phyloP scores from a whole-genome alignment of 2,329 filamentous ascomycete species.

The Annulohypoxylon truncatum region DNA sequence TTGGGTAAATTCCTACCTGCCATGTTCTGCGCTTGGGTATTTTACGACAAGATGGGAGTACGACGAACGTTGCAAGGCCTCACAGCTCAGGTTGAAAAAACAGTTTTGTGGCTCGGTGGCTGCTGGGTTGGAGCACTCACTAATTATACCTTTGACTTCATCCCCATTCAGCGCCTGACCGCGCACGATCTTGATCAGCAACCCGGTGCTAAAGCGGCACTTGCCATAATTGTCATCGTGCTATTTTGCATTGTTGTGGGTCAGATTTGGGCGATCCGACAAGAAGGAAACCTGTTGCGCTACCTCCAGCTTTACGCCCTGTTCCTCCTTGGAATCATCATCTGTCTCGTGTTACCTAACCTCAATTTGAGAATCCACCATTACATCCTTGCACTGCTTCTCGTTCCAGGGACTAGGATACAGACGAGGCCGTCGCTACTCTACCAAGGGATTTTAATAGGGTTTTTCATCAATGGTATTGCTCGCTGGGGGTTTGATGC shows the following conservation, averaged over 20 bases:
- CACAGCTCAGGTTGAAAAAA: constrained; percentile 88
- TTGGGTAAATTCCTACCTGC: constrained; percentile 87
- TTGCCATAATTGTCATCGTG: constrained; percentile 80
- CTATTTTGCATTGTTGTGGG: constrained; percentile 75
- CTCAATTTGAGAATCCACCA: constrained; percentile 89
- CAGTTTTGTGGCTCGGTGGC: constrained; percentile 86
- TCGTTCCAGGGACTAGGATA: constrained; percentile 88
- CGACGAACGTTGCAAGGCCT: constrained; percentile 77
- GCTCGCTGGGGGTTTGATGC: constrained; percentile 94
- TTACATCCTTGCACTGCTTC: constrained; percentile 87
- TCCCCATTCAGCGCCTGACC: constrained; percentile 92
- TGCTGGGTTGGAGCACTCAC: constrained; percentile 93
- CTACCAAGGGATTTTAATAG: constrained; percentile 90
- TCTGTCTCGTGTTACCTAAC: constrained; percentile 77
- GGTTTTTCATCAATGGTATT: constrained; percentile 92
- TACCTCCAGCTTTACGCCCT: constrained; percentile 83
- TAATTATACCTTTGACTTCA: constrained; percentile 95
- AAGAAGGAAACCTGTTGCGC: constrained; percentile 81
- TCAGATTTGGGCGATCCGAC: constrained; percentile 87
- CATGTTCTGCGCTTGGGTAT: constrained; percentile 86
- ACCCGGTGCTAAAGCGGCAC: constrained; percentile 85
- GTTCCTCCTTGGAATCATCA: constrained; percentile 73
- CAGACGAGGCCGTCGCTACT: constrained; percentile 86
- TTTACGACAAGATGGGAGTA: constrained; percentile 86
- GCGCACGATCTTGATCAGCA: constrained; percentile 89